These are phyloP conservation scores for Prunus mongolica DNA, from an alignment of 306 rosid species.

Conservation along the genomic window DNA sequence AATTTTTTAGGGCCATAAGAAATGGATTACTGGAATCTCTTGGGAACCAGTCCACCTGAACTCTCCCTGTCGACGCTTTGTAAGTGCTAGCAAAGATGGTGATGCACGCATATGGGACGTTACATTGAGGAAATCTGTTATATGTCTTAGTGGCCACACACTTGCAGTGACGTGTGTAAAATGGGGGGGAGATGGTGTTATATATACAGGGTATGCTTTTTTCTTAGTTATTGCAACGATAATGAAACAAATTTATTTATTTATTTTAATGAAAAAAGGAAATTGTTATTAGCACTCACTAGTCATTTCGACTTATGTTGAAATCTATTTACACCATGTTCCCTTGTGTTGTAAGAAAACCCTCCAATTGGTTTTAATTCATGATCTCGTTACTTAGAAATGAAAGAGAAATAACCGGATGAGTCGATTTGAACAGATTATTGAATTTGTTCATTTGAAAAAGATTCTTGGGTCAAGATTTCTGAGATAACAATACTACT, in stretches of 20 bases:
- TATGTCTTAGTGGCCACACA: constrained; percentile 79
- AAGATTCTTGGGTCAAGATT: neutral
- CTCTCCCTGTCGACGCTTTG: constrained; percentile 90
- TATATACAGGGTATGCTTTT: constrained; percentile 75
- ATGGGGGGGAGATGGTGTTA: constrained; percentile 99
- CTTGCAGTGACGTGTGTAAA: constrained; percentile 88
- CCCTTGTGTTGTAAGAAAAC: neutral
- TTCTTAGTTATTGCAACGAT: constrained; percentile 4
- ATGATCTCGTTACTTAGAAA: neutral
- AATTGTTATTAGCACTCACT: neutral
- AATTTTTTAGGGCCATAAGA: constrained; percentile 76
- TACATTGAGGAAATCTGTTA: constrained; percentile 54
- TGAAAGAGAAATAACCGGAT: neutral
- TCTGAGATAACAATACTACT: neutral
- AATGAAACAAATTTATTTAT: neutral
- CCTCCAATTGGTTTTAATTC: neutral
- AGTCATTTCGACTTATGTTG: neutral
- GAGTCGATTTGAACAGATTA: neutral
- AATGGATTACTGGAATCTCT: constrained; percentile 93
- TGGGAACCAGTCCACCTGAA: constrained; percentile 93
- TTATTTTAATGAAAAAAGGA: neutral
- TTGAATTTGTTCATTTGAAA: neutral
- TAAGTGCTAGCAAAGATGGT: constrained; percentile 96
- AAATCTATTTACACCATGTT: neutral
- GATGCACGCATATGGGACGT: constrained; percentile 97